Evolutionary conservation across 805 yeast species (phyloP).

Genomic region (Candida orba): DNA sequence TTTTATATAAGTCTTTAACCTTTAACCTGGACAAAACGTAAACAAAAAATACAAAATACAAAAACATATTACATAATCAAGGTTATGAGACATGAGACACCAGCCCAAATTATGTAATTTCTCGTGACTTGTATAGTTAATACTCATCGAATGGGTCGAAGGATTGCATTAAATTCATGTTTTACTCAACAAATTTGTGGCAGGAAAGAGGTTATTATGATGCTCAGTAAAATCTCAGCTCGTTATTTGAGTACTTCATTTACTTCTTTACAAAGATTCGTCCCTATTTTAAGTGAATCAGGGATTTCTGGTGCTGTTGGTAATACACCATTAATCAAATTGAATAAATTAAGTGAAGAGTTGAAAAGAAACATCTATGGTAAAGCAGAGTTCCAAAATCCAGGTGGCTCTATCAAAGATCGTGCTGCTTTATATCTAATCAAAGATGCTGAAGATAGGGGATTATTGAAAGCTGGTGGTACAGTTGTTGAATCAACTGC

Average conservation of each 20-base stretch:
- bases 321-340: slow-evolving; percentile 77
- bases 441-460: slow-evolving; percentile 68
- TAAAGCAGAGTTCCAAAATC: slow-evolving; percentile 89
- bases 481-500: slow-evolving; percentile 93
- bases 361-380: slow-evolving; percentile 74
- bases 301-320: slow-evolving; percentile 86
- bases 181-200: too few species aligned
- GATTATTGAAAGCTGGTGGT: slow-evolving; percentile 65
- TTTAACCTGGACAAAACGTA: too few species aligned
- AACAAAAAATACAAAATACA: background rate
- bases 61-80: background rate
- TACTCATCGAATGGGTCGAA: background rate
- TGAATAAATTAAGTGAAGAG: slow-evolving; percentile 48
- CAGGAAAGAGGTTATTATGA: background rate
- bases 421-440: slow-evolving; percentile 78
- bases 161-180: background rate
- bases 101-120: background rate
- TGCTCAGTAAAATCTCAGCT: slow-evolving; percentile 8
- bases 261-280: slow-evolving; percentile 7
- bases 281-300: slow-evolving; percentile 53
- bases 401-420: slow-evolving; percentile 90
- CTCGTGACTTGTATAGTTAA: slow-evolving; percentile 3
- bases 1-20: too few species aligned
- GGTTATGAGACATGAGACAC: background rate
- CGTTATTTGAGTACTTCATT: slow-evolving; percentile 10